Evolutionary conservation across 305 asterid genomes (phyloP).

Genomic region (Fraxinus platypoda): DNA sequence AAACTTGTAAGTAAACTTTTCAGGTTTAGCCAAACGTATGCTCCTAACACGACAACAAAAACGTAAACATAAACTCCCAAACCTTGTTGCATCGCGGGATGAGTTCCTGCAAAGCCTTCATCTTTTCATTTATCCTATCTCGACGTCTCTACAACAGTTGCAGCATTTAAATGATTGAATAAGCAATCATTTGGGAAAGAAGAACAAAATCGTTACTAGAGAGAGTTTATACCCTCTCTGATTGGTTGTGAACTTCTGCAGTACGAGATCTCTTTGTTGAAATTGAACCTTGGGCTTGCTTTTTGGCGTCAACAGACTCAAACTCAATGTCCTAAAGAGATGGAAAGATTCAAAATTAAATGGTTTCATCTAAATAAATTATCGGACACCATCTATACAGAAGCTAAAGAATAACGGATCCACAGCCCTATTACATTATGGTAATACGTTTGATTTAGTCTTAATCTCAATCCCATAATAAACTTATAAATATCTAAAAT

Average conservation of each 20-base stretch:
- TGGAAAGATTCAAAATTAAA: not conserved
- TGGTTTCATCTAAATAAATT: not conserved
- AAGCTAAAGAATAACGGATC: not conserved
- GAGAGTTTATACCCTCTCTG: constrained; percentile 44
- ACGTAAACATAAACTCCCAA: not conserved
- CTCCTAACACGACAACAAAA: not conserved
- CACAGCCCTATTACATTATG: not conserved
- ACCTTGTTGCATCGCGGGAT: constrained; percentile 70
- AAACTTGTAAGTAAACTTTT: not conserved
- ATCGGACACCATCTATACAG: not conserved
- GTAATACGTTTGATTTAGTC: not conserved
- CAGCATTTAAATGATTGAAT: not conserved
- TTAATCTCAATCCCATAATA: not conserved
- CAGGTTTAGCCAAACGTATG: not conserved
- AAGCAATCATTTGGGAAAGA: not conserved
- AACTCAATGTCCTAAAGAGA: constrained; percentile 35
- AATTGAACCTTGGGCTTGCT: constrained; percentile 35
- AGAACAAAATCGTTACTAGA: not conserved
- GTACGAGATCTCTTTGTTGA: constrained; percentile 49
- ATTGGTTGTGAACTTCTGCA: constrained; percentile 59
- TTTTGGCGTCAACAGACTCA: constrained; percentile 36
- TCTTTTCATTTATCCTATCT: constrained; percentile 63
- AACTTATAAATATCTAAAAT: not conserved
- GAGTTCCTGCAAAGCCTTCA: constrained; percentile 59
- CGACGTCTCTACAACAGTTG: constrained; percentile 48